phyloP scores from a whole-genome alignment of 164 flowering plant species.

The Stephania yunnanensis region DNA sequence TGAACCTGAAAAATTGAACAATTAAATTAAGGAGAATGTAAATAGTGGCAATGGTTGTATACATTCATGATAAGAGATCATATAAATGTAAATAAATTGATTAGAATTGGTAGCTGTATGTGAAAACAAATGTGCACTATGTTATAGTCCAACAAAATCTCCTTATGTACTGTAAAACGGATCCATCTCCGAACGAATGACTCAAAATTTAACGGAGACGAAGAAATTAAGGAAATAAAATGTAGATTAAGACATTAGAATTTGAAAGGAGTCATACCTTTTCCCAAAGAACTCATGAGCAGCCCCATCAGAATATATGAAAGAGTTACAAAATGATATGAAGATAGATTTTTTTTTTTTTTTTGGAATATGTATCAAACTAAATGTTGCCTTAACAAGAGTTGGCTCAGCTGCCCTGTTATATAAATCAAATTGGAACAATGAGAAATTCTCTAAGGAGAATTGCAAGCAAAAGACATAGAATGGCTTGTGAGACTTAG shows the following conservation, averaged over 20 bases:
- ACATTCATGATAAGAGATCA: too few species aligned
- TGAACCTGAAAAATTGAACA: constrained; percentile 5
- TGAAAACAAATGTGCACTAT: too few species aligned
- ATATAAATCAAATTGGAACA: background rate
- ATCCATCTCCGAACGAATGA: too few species aligned
- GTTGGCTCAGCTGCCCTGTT: constrained; percentile 1
- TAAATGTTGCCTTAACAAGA: background rate
- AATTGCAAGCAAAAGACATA: constrained; percentile 1
- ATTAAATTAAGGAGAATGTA: background rate
- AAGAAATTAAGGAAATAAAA: too few species aligned
- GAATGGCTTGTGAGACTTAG: constrained; percentile 11
- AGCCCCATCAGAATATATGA: constrained; percentile 11
- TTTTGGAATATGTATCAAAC: too few species aligned
- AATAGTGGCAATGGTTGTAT: background rate
- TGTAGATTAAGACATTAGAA: background rate
- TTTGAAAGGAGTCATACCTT: constrained; percentile 4
- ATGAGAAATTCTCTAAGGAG: background rate
- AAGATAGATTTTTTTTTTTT: background rate
- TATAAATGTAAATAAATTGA: too few species aligned
- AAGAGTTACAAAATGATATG: background rate
- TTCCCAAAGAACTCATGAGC: constrained; percentile 14
- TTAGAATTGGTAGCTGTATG: too few species aligned
- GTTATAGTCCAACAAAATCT: too few species aligned
- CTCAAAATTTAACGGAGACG: too few species aligned
- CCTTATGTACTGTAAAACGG: too few species aligned